Evolutionary conservation across 2,329 filamentous ascomycete species (phyloP), one percentile per base, ranked within the genome.

Genomic region (Metarhizium robertsii): DNA sequence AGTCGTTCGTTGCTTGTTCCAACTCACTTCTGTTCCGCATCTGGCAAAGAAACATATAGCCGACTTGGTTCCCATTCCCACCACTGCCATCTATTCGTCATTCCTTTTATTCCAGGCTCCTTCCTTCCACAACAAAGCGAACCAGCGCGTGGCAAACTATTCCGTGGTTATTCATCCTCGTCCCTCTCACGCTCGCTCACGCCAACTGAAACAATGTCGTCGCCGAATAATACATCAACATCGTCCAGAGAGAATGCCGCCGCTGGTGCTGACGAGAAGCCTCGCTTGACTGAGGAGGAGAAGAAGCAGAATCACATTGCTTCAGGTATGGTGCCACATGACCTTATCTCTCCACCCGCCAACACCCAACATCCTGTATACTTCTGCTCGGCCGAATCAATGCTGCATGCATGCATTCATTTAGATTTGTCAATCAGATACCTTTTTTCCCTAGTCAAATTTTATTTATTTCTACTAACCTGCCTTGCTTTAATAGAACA

Each of bases 291-390:
- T 6, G 76, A 79, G 56, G 75, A 77, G 52, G 76, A 79, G 64
- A 80, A 79, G 69, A 79, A 79, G 64, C 75, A 78, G 61, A 80
- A 80, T 54, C 77, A 80, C 61, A 79, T 80, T 58, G 75, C 75
- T 53, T 79, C 77, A 59, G 77, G 77, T 78, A 72, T 51, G 66
- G 14, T n/a, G 14, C 34, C 8, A 20, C 11, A 8, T 36, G 36
- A 11, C 16, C 18, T 18, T 51, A 16, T 36, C n/a, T 29, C 38
- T 40, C 32, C 38, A 20, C 32, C 32, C 38, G 38, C 38, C 38
- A 40, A 16, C 14, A 13, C 13, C 38, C 48, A 16, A 8, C 34
- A 13, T 11, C 16, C 11, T n/a, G 20, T 16, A 45, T 45, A 16
- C 42, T 20, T 45, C 42, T 18, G 16, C 42, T 25, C 16, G 16